Percentiles rank a stretch among this genome's conserved stretches.
Conservation (phyloP, 352 stramenopile genomes). For the Phytophthora macrochlamydospora region DNA sequence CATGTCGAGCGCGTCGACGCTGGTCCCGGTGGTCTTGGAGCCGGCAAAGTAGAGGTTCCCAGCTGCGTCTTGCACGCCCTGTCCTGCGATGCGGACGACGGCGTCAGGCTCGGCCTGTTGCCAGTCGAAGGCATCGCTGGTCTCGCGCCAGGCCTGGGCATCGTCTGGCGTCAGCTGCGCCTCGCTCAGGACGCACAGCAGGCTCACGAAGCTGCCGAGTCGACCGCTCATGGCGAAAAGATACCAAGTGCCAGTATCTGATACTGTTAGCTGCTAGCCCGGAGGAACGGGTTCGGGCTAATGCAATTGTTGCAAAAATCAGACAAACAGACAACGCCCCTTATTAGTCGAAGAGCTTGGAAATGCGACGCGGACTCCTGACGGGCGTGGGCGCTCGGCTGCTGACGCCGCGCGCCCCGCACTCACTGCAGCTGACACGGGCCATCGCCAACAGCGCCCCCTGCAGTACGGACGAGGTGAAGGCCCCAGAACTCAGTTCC, state of each 20-base stretch:
- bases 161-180: constrained; percentile 37
- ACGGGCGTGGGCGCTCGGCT: neutral
- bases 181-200: neutral
- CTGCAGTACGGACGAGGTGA: constrained; percentile 29
- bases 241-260: no score
- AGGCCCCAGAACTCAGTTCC: neutral
- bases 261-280: no score
- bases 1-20: constrained; percentile 45
- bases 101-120: constrained; percentile 38
- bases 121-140: constrained; percentile 60
- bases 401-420: neutral
- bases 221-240: no score
- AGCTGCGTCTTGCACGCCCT: constrained; percentile 36
- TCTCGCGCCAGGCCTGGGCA: constrained; percentile 44
- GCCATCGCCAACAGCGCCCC: constrained; percentile 18
- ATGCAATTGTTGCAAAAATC: neutral
- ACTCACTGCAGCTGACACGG: constrained; percentile 1
- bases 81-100: constrained; percentile 44
- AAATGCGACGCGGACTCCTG: neutral
- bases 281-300: neutral
- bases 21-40: constrained; percentile 35
- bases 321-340: neutral
- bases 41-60: constrained; percentile 72
- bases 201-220: neutral
- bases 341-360: constrained; percentile 1